These are phyloP conservation scores for Candida corydali DNA, from an alignment of 805 yeast species.

Conservation along the genomic window DNA sequence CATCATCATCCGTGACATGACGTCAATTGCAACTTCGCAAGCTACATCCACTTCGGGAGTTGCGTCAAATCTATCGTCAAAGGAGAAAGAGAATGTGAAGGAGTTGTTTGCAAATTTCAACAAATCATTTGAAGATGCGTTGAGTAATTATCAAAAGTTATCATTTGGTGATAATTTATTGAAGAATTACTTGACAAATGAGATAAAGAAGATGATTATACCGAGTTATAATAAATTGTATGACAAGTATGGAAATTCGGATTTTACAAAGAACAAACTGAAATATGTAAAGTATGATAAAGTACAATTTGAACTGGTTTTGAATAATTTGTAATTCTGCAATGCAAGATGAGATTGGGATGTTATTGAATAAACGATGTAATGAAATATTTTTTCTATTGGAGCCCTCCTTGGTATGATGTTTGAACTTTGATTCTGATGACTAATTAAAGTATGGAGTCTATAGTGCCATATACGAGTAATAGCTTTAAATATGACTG, in stretches of 20 bases:
- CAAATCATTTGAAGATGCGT: constrained; percentile 73
- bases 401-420: too few relatives aligned
- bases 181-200: constrained; percentile 60
- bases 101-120: constrained; percentile 83
- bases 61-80: constrained; percentile 38
- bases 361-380: too few relatives aligned
- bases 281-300: constrained; percentile 69
- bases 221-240: constrained; percentile 85
- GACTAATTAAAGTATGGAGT: too few relatives aligned
- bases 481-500: too few relatives aligned
- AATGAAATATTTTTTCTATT: too few relatives aligned
- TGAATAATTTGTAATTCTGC: too few relatives aligned
- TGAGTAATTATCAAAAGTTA: constrained; percentile 60
- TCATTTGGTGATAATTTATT: constrained; percentile 64
- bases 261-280: constrained; percentile 63
- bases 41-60: constrained; percentile 9
- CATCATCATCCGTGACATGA: constrained; percentile 64
- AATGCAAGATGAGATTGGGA: too few relatives aligned
- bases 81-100: constrained; percentile 77
- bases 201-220: constrained; percentile 66
- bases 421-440: too few relatives aligned
- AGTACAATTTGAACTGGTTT: constrained; percentile 36
- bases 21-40: constrained; percentile 8
- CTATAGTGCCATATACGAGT: too few relatives aligned
- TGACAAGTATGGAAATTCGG: constrained; percentile 68